Evolutionary conservation across 768 basidiomycete genomes (phyloP).

Genomic region (Mycena haematopus): DNA sequence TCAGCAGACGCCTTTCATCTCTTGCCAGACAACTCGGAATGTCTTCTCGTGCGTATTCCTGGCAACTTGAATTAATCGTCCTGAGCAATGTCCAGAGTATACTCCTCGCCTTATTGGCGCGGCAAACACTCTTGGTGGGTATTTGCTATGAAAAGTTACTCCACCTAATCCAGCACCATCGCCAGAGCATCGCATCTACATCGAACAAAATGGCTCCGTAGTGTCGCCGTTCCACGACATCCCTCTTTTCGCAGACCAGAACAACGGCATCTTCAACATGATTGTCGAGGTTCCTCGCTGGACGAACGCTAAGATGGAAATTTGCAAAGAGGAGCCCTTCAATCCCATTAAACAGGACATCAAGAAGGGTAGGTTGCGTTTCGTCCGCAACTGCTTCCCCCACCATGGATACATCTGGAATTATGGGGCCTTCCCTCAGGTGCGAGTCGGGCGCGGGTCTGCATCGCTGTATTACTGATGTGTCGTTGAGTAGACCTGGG

Average conservation of each 20-base stretch:
- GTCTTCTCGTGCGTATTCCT: slow-evolving; percentile 56
- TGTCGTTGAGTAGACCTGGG: slow-evolving; percentile 81
- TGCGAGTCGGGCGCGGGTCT: slow-evolving; percentile 32
- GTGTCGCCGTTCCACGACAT: slow-evolving; percentile 95
- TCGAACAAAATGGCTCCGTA: slow-evolving; percentile 88
- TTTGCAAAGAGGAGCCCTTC: slow-evolving; percentile 97
- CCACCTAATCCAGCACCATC: slow-evolving; percentile 28
- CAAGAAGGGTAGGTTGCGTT: slow-evolving; percentile 95
- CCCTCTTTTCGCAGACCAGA: slow-evolving; percentile 96
- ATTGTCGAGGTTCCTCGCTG: slow-evolving; percentile 97
- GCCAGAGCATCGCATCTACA: slow-evolving; percentile 92
- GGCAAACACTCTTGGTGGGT: slow-evolving; percentile 89
- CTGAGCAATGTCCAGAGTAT: slow-evolving; percentile 55
- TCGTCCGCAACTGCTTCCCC: slow-evolving; percentile 99
- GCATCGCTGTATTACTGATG: slow-evolving; percentile 12
- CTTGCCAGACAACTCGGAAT: slow-evolving; percentile 46
- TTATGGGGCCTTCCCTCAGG: slow-evolving; percentile 99
- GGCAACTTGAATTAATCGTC: slow-evolving; percentile 26
- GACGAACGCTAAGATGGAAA: slow-evolving; percentile 99
- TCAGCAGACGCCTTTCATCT: slow-evolving; percentile 58
- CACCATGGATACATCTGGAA: slow-evolving; percentile 99
- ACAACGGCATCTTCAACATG: slow-evolving; percentile 97
- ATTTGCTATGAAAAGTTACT: slow-evolving; percentile 16
- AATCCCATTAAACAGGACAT: slow-evolving; percentile 99
- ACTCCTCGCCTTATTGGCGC: slow-evolving; percentile 82